phyloP scores from a whole-genome alignment of 805 yeast genomes.

The Cyberlindnera veronae region DNA sequence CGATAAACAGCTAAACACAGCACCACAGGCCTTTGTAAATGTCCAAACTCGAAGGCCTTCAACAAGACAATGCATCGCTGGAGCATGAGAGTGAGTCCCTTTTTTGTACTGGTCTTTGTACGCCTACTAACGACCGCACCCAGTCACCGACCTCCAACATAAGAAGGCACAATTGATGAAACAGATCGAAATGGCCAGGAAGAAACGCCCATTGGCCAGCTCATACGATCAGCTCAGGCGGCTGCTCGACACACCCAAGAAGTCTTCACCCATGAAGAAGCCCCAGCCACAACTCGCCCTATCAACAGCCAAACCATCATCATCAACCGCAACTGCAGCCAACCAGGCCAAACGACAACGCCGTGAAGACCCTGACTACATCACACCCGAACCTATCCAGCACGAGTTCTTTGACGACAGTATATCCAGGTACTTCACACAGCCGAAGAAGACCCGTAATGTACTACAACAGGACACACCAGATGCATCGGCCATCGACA shows the following conservation, averaged over 20 bases:
- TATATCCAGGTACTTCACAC: conserved; percentile 20
- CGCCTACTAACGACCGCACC: conserved; percentile 1
- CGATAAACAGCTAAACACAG: background rate
- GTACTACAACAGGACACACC: no score
- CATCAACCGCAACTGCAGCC: no score
- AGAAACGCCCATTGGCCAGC: conserved; percentile 22
- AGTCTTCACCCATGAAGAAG: background rate
- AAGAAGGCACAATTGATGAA: conserved; percentile 21
- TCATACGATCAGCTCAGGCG: conserved; percentile 30
- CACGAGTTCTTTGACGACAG: conserved; percentile 29
- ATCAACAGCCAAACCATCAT: no score
- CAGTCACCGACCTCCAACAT: conserved; percentile 24
- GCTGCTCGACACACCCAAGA: conserved; percentile 8
- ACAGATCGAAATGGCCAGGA: conserved; percentile 25
- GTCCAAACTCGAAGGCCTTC: conserved; percentile 29
- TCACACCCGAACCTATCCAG: conserved; percentile 22
- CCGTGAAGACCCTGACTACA: conserved; percentile 15
- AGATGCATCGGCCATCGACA: no score
- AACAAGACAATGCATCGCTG: conserved; percentile 35
- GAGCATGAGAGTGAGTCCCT: conserved; percentile 29
- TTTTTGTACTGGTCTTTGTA: no score
- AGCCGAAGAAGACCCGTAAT: background rate
- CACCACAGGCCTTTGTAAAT: conserved; percentile 12
- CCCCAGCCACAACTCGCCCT: background rate
- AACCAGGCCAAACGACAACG: conserved; percentile 1